Evolutionary conservation across 495 filamentous ascomycete genomes (phyloP), one percentile per base, ranked within the genome.

Genomic region (Lindgomyces ingoldianus): DNA sequence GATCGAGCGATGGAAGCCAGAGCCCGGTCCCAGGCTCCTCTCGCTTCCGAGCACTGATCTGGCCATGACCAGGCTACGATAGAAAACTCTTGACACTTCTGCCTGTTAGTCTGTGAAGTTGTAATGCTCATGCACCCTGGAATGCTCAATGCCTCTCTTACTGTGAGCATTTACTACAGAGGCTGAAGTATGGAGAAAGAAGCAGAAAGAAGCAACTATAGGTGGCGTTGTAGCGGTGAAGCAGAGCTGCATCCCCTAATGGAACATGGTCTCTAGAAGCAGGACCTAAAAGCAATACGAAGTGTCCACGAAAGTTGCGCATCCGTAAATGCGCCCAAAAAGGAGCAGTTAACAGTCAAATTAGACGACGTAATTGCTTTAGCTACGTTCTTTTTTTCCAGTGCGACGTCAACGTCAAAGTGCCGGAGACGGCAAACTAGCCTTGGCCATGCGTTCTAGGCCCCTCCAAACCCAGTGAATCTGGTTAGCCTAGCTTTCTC

Each of bases 351-450:
- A 8, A n/a, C 44, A 8, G 44, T 8, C 18, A 47, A 47, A 47
- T 47, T 47, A n/a, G 44, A 47, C 44, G 21, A 47, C 44, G 44
- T 47, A 47, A 47, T 47, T 47, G 44, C 44, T 47, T 47, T 47
- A 47, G 44, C 44, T 47, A 47, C 44, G 14, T 47, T 47, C 44
- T n/a, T 47, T 47, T 47, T 47, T 47, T 47, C 44, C 44, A 47
- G 44, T 4, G 21, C 44, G 8, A 47, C 44, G 36, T 42, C 36
- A 42, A 42, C 36, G 36, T n/a, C 9, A 42, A 42, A 42, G 36
- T n/a, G 36, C 36, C 36, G n/a, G 36, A 42, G 36, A 42, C 36
- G 36, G 36, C 44, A 47, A 8, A n/a, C 49, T 73, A 75, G 30
- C 52, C n/a, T 56, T 47, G 44, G 44, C n/a, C 44, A 47, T 47